These are phyloP conservation scores for Phoma herbarum DNA, from an alignment of 2,329 filamentous ascomycete species.

Conservation along the genomic window DNA sequence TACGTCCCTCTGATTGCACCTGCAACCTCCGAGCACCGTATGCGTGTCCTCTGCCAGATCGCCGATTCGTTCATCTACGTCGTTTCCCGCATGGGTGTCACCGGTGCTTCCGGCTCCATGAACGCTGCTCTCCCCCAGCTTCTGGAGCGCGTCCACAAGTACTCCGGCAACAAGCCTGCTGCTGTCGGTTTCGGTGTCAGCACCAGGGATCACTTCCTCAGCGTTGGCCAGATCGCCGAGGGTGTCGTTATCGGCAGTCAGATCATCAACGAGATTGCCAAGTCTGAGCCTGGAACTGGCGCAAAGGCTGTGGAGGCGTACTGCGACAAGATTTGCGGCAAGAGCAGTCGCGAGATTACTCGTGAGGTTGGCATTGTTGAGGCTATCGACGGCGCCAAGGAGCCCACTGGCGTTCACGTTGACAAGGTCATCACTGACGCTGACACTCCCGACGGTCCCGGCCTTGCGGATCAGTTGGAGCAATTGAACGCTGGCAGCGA, in stretches of 20 bases:
- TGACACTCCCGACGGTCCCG: constrained; percentile 65
- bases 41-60: constrained; percentile 95
- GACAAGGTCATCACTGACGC: constrained; percentile 71
- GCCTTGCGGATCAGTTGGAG: constrained; percentile 83
- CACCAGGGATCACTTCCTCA: constrained; percentile 91
- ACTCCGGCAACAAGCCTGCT: constrained; percentile 87
- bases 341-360: constrained; percentile 62
- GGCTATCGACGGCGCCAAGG: constrained; percentile 68
- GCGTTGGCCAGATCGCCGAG: constrained; percentile 83
- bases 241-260: constrained; percentile 97
- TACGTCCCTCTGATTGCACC: constrained; percentile 98
- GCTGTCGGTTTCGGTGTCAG: constrained; percentile 97
- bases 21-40: constrained; percentile 87
- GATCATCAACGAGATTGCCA: constrained; percentile 82
- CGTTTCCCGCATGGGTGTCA: constrained; percentile 96
- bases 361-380: constrained; percentile 76
- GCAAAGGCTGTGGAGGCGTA: constrained; percentile 84
- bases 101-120: constrained; percentile 84
- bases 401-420: constrained; percentile 71
- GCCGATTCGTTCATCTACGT: constrained; percentile 99
- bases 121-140: constrained; percentile 84
- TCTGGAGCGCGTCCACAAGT: constrained; percentile 85
- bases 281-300: constrained; percentile 71
- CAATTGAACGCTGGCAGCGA: constrained; percentile 72
- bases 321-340: constrained; percentile 75